Conservation (phyloP, 331 rosid species). For the Pyracantha coccinea region DNA sequence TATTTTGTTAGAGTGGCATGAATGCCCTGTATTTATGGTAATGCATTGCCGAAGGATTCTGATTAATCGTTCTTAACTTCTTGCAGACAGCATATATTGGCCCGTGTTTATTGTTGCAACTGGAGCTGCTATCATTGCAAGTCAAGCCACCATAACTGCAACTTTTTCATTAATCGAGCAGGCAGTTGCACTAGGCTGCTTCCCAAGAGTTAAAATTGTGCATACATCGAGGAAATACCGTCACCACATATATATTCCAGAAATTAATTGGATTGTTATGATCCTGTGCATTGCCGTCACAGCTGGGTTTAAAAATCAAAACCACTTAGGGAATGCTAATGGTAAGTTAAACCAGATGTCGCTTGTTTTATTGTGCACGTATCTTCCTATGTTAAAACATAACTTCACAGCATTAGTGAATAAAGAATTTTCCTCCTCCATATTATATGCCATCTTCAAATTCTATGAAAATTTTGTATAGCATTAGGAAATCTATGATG, state of each 20-base stretch:
- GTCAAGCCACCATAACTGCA: conserved; percentile 29
- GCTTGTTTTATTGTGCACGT: background rate
- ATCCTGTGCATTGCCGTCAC: conserved; percentile 31
- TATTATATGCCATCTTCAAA: background rate
- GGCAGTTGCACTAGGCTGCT: conserved; percentile 26
- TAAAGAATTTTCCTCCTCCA: background rate
- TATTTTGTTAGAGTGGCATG: background rate
- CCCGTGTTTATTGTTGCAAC: conserved; percentile 25
- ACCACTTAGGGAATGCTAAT: conserved; percentile 26
- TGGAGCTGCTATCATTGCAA: conserved; percentile 25
- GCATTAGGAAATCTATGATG: background rate
- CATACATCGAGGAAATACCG: conserved; percentile 25
- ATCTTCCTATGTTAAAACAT: background rate
- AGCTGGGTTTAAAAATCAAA: conserved; percentile 21
- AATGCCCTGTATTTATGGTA: background rate
- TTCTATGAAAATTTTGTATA: background rate
- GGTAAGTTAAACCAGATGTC: conserved; percentile 4
- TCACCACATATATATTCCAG: conserved; percentile 29
- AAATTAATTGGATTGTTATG: conserved; percentile 35
- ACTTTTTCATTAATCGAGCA: conserved; percentile 31
- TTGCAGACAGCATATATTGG: conserved; percentile 21
- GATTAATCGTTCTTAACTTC: background rate
- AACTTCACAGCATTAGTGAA: background rate
- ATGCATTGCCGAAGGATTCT: background rate
- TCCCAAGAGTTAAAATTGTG: conserved; percentile 31